Conservation (phyloP, 1,284 basidiomycete species). For the Coniferiporia weirii region DNA sequence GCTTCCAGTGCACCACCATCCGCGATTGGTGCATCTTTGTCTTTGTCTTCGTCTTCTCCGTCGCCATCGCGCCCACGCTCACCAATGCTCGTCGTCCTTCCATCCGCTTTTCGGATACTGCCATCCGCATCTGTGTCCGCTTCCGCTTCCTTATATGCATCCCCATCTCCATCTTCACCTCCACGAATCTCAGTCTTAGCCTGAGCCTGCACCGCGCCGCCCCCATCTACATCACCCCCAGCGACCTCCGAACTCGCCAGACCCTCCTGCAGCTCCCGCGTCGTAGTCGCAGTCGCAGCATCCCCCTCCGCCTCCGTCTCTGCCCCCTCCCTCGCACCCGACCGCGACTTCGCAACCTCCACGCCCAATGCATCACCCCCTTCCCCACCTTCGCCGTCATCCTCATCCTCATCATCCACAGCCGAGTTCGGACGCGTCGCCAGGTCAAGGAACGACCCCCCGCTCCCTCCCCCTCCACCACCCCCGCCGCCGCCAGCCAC, state of each 20-base stretch:
- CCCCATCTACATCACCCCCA: neutral
- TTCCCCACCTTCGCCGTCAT: neutral
- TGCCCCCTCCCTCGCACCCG: neutral
- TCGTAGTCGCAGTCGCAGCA: neutral
- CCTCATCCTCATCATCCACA: neutral
- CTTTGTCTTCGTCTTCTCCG: neutral
- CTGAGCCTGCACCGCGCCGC: too few relatives aligned
- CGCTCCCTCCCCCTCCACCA: too few relatives aligned
- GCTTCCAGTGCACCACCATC: too few relatives aligned
- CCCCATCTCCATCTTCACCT: neutral
- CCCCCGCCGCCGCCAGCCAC: neutral
- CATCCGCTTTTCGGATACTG: neutral
- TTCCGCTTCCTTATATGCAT: neutral
- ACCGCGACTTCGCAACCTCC: neutral
- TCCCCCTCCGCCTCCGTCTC: neutral
- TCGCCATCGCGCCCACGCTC: neutral
- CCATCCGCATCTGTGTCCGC: neutral
- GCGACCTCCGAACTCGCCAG: neutral
- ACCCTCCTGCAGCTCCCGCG: neutral
- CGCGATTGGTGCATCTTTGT: neutral
- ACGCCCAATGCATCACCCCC: neutral
- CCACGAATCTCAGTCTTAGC: neutral
- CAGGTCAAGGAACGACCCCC: conserved; percentile 14
- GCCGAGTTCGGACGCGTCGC: conserved; percentile 14
- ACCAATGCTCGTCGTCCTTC: neutral